Percentiles rank a stretch among this genome's conserved stretches.
Evolutionary conservation across 768 basidiomycete species (phyloP).

Genomic region (Glaciozyma antarctica): DNA sequence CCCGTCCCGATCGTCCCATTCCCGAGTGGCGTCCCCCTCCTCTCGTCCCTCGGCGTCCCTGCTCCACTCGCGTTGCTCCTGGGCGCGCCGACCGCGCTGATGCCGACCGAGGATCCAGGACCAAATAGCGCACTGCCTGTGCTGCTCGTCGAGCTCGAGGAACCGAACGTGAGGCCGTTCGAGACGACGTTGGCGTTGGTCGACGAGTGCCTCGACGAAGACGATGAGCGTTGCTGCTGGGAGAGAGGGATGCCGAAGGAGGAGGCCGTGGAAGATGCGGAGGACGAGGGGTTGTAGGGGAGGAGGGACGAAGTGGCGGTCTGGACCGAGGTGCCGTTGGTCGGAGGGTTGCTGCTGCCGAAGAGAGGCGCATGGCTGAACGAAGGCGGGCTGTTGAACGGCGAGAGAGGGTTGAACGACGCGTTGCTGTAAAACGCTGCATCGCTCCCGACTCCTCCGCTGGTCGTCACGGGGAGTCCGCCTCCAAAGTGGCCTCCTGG

Average conservation of each 20-base stretch:
- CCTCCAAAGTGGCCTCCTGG: neutral
- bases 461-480: neutral
- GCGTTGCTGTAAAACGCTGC: neutral
- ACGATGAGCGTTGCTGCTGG: neutral
- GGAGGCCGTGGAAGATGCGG: no score
- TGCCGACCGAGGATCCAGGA: no score
- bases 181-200: neutral
- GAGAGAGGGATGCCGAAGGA: neutral
- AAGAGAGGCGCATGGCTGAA: neutral
- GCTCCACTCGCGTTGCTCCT: neutral
- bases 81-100: slow-evolving; percentile 1
- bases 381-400: neutral
- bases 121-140: neutral
- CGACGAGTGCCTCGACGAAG: neutral
- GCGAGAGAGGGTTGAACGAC: neutral
- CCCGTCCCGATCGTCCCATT: slow-evolving; percentile 1
- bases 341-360: neutral
- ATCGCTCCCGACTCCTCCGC: neutral
- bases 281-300: no score
- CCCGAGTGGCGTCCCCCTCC: slow-evolving; percentile 4
- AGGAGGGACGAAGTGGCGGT: neutral
- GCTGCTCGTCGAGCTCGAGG: neutral
- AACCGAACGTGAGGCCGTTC: neutral
- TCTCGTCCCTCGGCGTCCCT: neutral
- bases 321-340: neutral